Conservation (phyloP, 2,329 filamentous ascomycete genomes). For the Alternaria solani region DNA sequence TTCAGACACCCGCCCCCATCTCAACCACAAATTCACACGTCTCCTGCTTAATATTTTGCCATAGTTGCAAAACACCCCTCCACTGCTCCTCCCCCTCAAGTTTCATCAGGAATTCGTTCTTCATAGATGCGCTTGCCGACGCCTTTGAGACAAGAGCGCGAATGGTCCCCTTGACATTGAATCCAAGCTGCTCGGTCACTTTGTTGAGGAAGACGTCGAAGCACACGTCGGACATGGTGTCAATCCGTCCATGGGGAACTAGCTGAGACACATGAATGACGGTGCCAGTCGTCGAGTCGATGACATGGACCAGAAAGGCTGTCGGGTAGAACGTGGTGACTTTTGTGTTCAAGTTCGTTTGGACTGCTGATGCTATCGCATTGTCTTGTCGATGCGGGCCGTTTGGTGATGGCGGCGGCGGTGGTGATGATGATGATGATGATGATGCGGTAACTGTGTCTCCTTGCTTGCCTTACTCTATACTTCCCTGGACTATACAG, state of each 20-base stretch:
- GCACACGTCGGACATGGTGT: not conserved
- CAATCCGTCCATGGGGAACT: not conserved
- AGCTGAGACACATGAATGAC: not conserved
- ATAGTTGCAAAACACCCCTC: too few species aligned
- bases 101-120: too few species aligned
- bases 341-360: not conserved
- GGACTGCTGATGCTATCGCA: not conserved
- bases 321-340: not conserved
- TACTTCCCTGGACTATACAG: too few species aligned
- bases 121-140: too few species aligned
- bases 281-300: not conserved
- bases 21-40: too few species aligned
- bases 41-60: too few species aligned
- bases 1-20: too few species aligned
- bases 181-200: not conserved
- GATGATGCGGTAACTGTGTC: not conserved
- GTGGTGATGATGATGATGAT: not conserved
- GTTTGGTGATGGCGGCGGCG: too few species aligned
- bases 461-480: too few species aligned
- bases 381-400: not conserved
- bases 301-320: not conserved
- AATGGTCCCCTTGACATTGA: not conserved
- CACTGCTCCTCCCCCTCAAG: too few species aligned
- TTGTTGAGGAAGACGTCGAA: not conserved
- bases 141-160: too few species aligned